phyloP scores from a whole-genome alignment of 2,329 filamentous ascomycete species.

The Sporothrix curviconia region DNA sequence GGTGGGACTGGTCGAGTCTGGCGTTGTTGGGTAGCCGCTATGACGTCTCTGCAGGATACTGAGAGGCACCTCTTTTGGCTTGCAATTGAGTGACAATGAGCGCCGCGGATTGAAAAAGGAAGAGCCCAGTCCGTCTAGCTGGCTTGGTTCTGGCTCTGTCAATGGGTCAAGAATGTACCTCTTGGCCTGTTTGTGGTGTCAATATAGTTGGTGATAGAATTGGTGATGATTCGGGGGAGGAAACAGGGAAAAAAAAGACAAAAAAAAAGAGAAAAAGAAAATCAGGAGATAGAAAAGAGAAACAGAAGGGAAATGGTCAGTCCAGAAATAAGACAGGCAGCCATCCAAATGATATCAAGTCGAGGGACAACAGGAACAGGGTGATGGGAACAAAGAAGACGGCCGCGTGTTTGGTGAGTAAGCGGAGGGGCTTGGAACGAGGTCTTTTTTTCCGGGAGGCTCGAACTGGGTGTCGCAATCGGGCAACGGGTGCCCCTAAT shows the following conservation, averaged over 20 bases:
- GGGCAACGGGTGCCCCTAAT: no score
- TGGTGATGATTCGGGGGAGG: neutral
- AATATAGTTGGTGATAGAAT: neutral
- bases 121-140: conserved; percentile 59
- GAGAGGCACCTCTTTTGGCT: conserved; percentile 18
- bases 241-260: neutral
- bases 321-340: neutral
- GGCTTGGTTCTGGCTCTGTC: conserved; percentile 58
- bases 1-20: conserved; percentile 47
- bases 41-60: conserved; percentile 17
- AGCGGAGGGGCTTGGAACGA: neutral
- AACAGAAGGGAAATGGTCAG: neutral
- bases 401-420: conserved; percentile 12
- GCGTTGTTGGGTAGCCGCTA: conserved; percentile 39
- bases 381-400: neutral
- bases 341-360: neutral
- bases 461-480: no score
- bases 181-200: no score
- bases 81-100: conserved; percentile 18
- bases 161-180: conserved; percentile 65
- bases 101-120: conserved; percentile 41
- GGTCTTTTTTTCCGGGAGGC: no score
- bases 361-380: neutral
- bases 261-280: neutral
- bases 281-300: neutral